Evolutionary conservation across 2,329 filamentous ascomycete species (phyloP).

Genomic region (Ophidiomyces ophidiicola): DNA sequence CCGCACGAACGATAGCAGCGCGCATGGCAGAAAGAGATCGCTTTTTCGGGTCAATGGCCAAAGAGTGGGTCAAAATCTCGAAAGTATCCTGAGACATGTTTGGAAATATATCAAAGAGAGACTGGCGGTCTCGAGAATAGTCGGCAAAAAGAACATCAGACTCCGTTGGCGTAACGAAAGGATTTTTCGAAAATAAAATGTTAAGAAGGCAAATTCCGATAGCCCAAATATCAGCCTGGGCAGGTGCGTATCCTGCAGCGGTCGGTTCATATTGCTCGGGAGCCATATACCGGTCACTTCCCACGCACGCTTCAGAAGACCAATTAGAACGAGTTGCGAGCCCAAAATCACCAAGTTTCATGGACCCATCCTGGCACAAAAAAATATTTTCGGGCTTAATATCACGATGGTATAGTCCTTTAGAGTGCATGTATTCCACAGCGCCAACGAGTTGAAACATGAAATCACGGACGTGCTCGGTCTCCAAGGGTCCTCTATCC

Average conservation of each 20-base stretch:
- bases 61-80: constrained; percentile 78
- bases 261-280: constrained; percentile 93
- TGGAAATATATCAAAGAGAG: constrained; percentile 93
- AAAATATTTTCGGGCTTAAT: constrained; percentile 99
- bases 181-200: constrained; percentile 91
- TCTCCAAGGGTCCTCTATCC: constrained; percentile 78
- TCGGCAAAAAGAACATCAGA: constrained; percentile 89
- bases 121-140: constrained; percentile 86
- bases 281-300: constrained; percentile 98
- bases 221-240: constrained; percentile 91
- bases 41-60: constrained; percentile 82
- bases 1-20: constrained; percentile 62
- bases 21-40: constrained; percentile 69
- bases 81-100: constrained; percentile 98
- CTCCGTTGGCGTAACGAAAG: constrained; percentile 80
- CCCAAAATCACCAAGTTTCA: constrained; percentile 97
- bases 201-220: constrained; percentile 95
- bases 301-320: constrained; percentile 86
- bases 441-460: constrained; percentile 90
- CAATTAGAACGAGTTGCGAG: constrained; percentile 79
- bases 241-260: constrained; percentile 77
- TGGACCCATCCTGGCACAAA: constrained; percentile 66
- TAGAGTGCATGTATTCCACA: constrained; percentile 78
- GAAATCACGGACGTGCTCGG: constrained; percentile 91
- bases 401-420: constrained; percentile 88